A percentile compares a stretch with the other conserved stretches of the same genome.
These are phyloP conservation scores for Podospora anserina DNA, from an alignment of 495 filamentous ascomycete species.

Conservation along the genomic window DNA sequence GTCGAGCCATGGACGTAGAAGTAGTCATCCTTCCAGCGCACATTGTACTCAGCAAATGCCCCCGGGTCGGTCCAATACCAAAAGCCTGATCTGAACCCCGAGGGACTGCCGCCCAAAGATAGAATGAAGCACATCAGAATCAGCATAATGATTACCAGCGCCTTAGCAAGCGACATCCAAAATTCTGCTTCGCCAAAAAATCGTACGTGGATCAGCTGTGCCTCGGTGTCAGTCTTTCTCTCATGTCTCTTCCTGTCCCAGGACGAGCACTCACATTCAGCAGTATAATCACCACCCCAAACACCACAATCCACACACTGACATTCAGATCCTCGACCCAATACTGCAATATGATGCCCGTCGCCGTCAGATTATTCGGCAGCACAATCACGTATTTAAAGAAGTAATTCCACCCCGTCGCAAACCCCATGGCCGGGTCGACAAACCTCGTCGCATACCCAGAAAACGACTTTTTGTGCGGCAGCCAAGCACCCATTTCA, in stretches of 20 bases:
- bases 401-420: constrained; percentile 46
- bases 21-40: constrained; percentile 4
- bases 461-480: constrained; percentile 55
- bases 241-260: not conserved
- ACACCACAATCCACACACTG: constrained; percentile 69
- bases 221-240: not conserved
- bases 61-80: constrained; percentile 76
- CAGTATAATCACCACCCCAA: constrained; percentile 57
- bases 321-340: constrained; percentile 69
- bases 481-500: constrained; percentile 68
- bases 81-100: constrained; percentile 67
- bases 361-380: constrained; percentile 75
- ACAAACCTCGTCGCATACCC: constrained; percentile 74
- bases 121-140: constrained; percentile 67
- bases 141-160: constrained; percentile 63
- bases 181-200: constrained; percentile 84
- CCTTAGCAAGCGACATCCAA: constrained; percentile 70
- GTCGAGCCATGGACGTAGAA: constrained; percentile 38
- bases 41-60: constrained; percentile 59
- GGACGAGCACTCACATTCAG: constrained; percentile 38
- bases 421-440: constrained; percentile 67
- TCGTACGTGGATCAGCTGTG: constrained; percentile 49
- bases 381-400: constrained; percentile 69
- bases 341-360: constrained; percentile 65
- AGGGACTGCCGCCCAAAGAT: constrained; percentile 71